Conservation (phyloP, 2,329 filamentous ascomycete genomes). For the Lomentospora prolificans region DNA sequence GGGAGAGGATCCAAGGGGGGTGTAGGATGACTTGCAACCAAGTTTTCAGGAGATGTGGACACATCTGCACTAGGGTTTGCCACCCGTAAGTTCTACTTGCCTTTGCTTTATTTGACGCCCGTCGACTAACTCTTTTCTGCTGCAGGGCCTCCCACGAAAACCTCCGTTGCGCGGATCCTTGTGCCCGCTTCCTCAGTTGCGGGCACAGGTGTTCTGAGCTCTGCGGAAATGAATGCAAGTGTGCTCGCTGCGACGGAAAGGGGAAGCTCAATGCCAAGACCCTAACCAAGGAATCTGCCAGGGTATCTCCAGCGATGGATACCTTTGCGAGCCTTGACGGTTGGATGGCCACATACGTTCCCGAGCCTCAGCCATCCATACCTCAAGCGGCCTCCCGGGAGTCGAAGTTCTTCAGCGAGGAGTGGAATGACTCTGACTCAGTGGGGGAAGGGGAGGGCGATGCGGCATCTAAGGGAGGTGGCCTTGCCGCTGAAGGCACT, state of each 20-base stretch:
- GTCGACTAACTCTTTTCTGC: background rate
- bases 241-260: background rate
- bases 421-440: background rate
- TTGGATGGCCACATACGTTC: background rate
- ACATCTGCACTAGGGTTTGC: conserved; percentile 7
- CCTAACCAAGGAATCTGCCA: background rate
- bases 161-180: conserved; percentile 1
- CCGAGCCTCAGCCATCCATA: background rate
- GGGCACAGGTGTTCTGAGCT: conserved; percentile 3
- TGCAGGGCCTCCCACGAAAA: conserved; percentile 1
- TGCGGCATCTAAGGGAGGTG: background rate
- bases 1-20: conserved; percentile 23
- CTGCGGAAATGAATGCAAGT: conserved; percentile 5
- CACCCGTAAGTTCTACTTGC: conserved; percentile 7
- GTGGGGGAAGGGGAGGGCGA: background rate
- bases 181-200: conserved; percentile 3
- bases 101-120: background rate
- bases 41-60: conserved; percentile 6
- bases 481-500: background rate
- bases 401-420: background rate
- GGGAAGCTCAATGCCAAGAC: background rate
- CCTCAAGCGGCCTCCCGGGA: background rate
- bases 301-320: no score
- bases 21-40: conserved; percentile 6
- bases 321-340: conserved; percentile 2